Evolutionary conservation across 2,329 filamentous ascomycete species (phyloP), one percentile per base, ranked within the genome.

Genomic region (Colletotrichum camelliae): DNA sequence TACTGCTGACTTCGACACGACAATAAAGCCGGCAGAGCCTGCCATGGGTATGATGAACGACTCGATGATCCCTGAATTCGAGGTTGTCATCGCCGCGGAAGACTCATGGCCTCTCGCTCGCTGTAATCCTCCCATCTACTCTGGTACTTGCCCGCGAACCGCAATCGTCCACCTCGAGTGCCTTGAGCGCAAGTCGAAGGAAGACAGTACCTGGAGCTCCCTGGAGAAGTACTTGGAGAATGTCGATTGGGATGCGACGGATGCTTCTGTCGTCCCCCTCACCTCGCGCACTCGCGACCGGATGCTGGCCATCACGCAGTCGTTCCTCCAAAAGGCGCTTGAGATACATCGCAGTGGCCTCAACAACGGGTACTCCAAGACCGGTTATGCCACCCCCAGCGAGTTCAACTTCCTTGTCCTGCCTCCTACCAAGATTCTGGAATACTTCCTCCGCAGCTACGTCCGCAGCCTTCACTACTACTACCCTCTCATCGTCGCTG

Each of bases 301-400:
- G 81, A 89, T 94, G 79, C 88, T 94, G n/a, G 93, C 92, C 65
- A 94, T 94, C 77, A 94, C 92, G 0, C 93, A 94, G 81, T 91
- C 88, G 57, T 94, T 94, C 81, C 85, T 94, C 10, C 91, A 94
- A 83, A 94, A 93, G 80, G 93, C 93, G 2, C 87, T 94, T 4
- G 91, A 94, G 16, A 93, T 93, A 58, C 93, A 94, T 81, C 89
- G 90, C 62, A 88, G 91, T 29, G 87, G 89, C 31, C 80, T 85
- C 69, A 85, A 85, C 55, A 85, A 85, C 58, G 79, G 80, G 16
- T 82, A 82, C 35, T 83, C 83, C 70, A 87, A 87, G 71, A 81
- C 82, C 6, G 85, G 85, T 15, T 89, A 88, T 57, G 83, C 86
- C 9, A 86, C 81, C 37, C 87, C 90, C 5, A 85, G 87, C 21